Evolutionary conservation across 345 rosid genomes (phyloP).

Genomic region (Eucalyptus viminalis): DNA sequence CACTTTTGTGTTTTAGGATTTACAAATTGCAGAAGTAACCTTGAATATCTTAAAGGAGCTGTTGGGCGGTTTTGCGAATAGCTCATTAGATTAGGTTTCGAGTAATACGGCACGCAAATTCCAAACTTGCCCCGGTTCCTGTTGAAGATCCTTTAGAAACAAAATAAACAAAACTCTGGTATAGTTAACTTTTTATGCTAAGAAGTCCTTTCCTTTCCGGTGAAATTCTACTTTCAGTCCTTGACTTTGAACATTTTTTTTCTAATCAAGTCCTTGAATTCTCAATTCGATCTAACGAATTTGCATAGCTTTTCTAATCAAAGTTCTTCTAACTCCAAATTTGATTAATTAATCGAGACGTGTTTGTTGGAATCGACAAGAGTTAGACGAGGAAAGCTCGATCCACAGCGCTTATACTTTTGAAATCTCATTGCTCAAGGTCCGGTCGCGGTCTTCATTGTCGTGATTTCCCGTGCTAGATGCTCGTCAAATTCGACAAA

Average conservation of each 20-base stretch:
- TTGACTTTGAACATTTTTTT: background rate
- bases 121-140: background rate
- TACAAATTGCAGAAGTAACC: background rate
- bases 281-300: background rate
- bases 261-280: background rate
- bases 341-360: background rate
- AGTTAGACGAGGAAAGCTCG: background rate
- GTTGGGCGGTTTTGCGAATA: background rate
- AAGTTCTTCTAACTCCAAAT: background rate
- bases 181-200: background rate
- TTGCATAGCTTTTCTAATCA: background rate
- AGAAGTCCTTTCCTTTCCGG: background rate
- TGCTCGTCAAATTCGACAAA: background rate
- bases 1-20: background rate
- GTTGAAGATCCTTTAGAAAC: background rate
- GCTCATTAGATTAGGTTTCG: background rate
- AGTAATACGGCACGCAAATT: background rate
- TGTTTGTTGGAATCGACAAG: background rate
- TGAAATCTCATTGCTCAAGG: background rate
- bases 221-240: background rate
- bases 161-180: background rate
- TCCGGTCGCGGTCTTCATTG: accelerated
- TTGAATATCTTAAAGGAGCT: background rate
- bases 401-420: background rate
- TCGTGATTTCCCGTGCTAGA: background rate